Evolutionary conservation across 345 rosid species (phyloP).

Genomic region (Dimocarpus longan): DNA sequence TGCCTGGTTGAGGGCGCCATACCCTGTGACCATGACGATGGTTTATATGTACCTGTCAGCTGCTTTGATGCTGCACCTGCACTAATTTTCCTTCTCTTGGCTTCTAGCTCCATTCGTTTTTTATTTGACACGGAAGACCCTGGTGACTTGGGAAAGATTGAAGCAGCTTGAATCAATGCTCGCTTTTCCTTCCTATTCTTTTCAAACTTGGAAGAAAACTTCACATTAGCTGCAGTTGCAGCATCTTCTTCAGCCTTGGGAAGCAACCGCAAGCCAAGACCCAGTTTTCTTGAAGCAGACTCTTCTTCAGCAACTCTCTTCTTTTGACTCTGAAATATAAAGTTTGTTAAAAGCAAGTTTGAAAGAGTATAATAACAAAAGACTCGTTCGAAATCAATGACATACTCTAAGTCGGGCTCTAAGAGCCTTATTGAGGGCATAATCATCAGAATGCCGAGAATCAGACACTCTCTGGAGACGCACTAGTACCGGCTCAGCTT

Average conservation of each 20-base stretch:
- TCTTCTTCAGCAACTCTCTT: constrained; percentile 92
- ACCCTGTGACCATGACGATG: constrained; percentile 61
- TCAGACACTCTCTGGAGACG: constrained; percentile 84
- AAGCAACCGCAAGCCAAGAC: constrained; percentile 78
- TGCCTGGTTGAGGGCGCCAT: constrained; percentile 31
- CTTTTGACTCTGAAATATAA: constrained; percentile 55
- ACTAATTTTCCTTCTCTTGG: constrained; percentile 79
- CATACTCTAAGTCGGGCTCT: constrained; percentile 77
- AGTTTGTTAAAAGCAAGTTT: constrained; percentile 4
- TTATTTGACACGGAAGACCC: constrained; percentile 41
- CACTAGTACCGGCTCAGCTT: constrained; percentile 87
- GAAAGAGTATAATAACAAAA: background rate
- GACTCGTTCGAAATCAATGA: background rate
- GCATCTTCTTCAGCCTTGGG: constrained; percentile 66
- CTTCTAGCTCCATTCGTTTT: constrained; percentile 64
- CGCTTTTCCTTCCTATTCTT: constrained; percentile 77
- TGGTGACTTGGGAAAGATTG: constrained; percentile 67
- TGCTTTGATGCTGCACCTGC: constrained; percentile 65
- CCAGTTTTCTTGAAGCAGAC: constrained; percentile 63
- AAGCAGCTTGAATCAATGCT: constrained; percentile 64
- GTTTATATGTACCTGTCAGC: constrained; percentile 64
- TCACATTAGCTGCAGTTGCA: constrained; percentile 57
- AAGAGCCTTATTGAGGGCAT: constrained; percentile 74
- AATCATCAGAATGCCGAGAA: constrained; percentile 84
- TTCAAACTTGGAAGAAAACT: constrained; percentile 71